Conservation (phyloP, 2,329 filamentous ascomycete species). For the Drechslerella dactyloides region DNA sequence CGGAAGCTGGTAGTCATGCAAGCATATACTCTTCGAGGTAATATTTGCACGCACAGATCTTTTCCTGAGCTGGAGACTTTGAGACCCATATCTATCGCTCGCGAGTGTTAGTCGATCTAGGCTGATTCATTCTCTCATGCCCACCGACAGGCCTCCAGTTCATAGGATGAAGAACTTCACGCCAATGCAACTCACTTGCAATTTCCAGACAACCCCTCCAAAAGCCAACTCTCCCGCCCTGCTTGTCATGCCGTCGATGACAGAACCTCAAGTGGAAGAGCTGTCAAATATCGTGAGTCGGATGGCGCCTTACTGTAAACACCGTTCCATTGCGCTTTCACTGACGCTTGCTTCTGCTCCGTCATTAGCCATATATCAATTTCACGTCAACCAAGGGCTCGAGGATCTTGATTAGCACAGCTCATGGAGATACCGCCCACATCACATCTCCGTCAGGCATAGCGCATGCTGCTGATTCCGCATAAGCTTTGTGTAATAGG, state of each 20-base stretch:
- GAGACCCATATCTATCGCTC: neutral
- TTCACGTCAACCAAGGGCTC: conserved; percentile 5
- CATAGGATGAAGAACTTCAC: conserved; percentile 48
- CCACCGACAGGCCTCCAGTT: conserved; percentile 5
- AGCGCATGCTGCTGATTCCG: neutral
- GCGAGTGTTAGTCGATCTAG: neutral
- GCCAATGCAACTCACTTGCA: conserved; percentile 48
- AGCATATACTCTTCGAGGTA: conserved; percentile 28
- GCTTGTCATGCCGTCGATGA: conserved; percentile 36
- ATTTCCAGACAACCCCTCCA: conserved; percentile 46
- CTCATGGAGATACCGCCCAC: conserved; percentile 43
- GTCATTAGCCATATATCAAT: conserved; percentile 33
- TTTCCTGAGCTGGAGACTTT: no score
- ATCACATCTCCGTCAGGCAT: conserved; percentile 42
- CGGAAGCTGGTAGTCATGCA: conserved; percentile 9
- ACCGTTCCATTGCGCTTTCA: neutral
- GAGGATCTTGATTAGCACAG: conserved; percentile 37
- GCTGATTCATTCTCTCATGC: neutral
- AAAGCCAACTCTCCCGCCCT: conserved; percentile 33
- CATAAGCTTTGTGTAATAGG: neutral
- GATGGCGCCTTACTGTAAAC: neutral
- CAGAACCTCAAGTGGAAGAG: conserved; percentile 11
- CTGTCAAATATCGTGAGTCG: conserved; percentile 28
- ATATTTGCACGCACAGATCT: neutral
- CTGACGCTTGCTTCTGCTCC: conserved; percentile 5